These are phyloP conservation scores for Daedaleopsis sinensis DNA, from an alignment of 768 basidiomycete genomes.

Conservation along the genomic window DNA sequence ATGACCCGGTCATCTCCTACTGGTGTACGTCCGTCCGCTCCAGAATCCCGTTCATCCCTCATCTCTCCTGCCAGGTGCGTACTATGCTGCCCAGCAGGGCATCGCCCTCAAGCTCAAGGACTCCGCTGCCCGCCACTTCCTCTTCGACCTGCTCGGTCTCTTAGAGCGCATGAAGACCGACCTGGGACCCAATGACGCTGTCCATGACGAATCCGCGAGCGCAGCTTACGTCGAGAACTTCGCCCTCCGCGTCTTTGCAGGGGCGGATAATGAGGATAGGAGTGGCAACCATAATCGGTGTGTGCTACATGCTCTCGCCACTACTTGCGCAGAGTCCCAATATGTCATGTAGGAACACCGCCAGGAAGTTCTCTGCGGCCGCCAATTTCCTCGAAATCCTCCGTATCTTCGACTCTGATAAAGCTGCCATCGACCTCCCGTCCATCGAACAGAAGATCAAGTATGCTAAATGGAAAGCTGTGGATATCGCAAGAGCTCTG, in stretches of 20 bases:
- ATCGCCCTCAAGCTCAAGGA: slow-evolving; percentile 76
- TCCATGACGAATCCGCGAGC: slow-evolving; percentile 81
- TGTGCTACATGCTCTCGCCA: slow-evolving; percentile 17
- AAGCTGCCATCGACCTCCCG: slow-evolving; percentile 38
- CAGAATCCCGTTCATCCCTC: background rate
- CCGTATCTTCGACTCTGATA: slow-evolving; percentile 61
- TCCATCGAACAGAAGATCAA: slow-evolving; percentile 82
- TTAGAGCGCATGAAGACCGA: slow-evolving; percentile 83
- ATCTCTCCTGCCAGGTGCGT: slow-evolving; percentile 61
- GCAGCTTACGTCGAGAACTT: slow-evolving; percentile 95
- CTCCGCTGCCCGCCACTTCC: slow-evolving; percentile 60
- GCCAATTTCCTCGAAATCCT: slow-evolving; percentile 94
- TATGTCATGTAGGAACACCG: slow-evolving; percentile 64
- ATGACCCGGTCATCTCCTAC: slow-evolving; percentile 89
- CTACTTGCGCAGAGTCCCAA: background rate
- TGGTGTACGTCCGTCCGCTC: slow-evolving; percentile 75
- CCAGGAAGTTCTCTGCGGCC: slow-evolving; percentile 93
- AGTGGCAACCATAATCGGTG: slow-evolving; percentile 76
- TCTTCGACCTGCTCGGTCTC: slow-evolving; percentile 71
- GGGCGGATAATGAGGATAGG: slow-evolving; percentile 92
- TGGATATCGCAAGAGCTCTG: slow-evolving; percentile 91
- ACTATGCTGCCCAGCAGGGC: slow-evolving; percentile 89
- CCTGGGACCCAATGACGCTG: slow-evolving; percentile 74
- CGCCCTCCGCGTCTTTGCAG: slow-evolving; percentile 84
- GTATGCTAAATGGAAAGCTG: slow-evolving; percentile 98